Base-by-base conservation (phyloP, 1,284 basidiomycete genomes). In the Sanguinoderma infundibulare region DNA sequence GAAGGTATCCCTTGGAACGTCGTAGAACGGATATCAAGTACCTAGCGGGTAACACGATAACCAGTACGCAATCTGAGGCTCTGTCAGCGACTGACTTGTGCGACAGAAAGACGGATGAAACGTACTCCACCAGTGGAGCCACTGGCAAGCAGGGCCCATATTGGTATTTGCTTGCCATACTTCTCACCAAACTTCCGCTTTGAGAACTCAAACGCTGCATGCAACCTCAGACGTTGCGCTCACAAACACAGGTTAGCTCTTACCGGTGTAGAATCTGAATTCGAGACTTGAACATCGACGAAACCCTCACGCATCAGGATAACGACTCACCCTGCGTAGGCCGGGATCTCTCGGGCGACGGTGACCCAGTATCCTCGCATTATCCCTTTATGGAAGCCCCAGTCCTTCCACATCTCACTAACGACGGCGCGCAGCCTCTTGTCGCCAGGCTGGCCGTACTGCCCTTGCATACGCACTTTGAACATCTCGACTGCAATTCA, bases 291-390 rank as follows among this genome's bases (percentile, higher is more conserved):
- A 50, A 15, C 15, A 38, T 30, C 22, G 4, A 53, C 5, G 5
- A 20, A 32, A 28, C 34, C 2, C 30, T 22, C 9, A 22, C 14
- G 52, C 8, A 5, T 26, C 5, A 20, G 39, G 28, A n/a, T 20
- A 26, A 56, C 24, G 51, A 76, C 81, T 51, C 77, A 94, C 86
- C 92, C 95, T 42, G 96, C 95, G 72, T 98, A 98, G 7, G 95
- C 96, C 3, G 96, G 96, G 47, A 98, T 95, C 75, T 98, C 97
- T 69, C 96, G 83, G 0, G 89, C 85, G 30, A 98, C 87, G 0
- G 97, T 98, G n/a, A 96, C 84, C 95, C 96, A 98, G 74, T 96
- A 98, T 0, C 97, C 97, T 35, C 97, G 82, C 96, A 98, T 98
- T 55, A 98, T 85, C 8, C 97, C 97, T 61, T 87, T 83, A 46